A percentile compares a stretch with the other conserved stretches of the same genome.
Conservation (phyloP, 495 filamentous ascomycete genomes). For the Hypoxylon trugodes region DNA sequence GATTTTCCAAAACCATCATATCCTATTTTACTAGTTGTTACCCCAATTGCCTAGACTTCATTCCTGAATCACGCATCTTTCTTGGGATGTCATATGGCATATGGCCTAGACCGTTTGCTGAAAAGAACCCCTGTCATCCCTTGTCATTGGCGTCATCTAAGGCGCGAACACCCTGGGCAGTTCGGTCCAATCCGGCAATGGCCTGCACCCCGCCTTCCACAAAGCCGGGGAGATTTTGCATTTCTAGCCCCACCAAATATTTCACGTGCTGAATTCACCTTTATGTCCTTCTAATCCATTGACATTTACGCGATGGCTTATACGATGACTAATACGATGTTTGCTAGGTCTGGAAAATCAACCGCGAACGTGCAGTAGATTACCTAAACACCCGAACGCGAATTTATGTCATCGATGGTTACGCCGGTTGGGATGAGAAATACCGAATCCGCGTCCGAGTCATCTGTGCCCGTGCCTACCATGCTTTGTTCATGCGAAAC, state of each 20-base stretch:
- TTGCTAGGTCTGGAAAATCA: constrained; percentile 95
- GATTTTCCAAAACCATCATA: neutral
- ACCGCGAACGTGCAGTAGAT: constrained; percentile 97
- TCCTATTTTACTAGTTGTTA: constrained; percentile 4
- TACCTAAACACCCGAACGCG: constrained; percentile 98
- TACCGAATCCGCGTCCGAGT: constrained; percentile 98
- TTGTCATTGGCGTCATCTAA: constrained; percentile 47
- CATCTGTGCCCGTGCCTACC: constrained; percentile 98
- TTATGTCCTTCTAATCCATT: constrained; percentile 41
- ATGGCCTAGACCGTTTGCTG: constrained; percentile 25
- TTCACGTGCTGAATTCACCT: constrained; percentile 37
- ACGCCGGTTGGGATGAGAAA: constrained; percentile 97
- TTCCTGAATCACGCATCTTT: constrained; percentile 16
- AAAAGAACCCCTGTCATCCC: constrained; percentile 43
- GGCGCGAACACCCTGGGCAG: constrained; percentile 14
- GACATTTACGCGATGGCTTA: too few relatives aligned
- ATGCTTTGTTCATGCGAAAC: constrained; percentile 99
- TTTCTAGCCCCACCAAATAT: constrained; percentile 29
- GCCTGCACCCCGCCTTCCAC: constrained; percentile 49
- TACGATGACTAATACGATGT: constrained; percentile 14
- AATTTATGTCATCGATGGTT: constrained; percentile 98
- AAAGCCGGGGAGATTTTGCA: constrained; percentile 21
- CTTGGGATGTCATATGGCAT: constrained; percentile 22
- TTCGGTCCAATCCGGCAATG: constrained; percentile 36
- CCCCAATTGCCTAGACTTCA: constrained; percentile 12